Percentiles rank a stretch among this genome's conserved stretches.
These are phyloP conservation scores for Lentinula raphanica DNA, from an alignment of 768 basidiomycete genomes.

Conservation along the genomic window DNA sequence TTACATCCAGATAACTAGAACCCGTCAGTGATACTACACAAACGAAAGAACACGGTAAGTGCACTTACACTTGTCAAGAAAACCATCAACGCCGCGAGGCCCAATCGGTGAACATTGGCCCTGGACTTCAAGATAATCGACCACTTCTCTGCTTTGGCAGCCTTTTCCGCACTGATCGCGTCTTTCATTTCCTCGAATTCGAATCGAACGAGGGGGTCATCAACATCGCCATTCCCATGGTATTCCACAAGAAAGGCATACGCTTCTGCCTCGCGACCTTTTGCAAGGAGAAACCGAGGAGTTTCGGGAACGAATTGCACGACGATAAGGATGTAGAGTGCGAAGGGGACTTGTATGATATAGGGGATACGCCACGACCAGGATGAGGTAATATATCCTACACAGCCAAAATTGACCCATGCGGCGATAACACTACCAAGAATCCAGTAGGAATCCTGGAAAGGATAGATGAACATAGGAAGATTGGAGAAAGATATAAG, in stretches of 20 bases:
- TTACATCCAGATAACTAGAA: background rate
- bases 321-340: slow-evolving; percentile 24
- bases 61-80: background rate
- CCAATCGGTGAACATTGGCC: background rate
- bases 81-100: background rate
- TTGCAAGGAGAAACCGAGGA: slow-evolving; percentile 32
- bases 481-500: background rate
- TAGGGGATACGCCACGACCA: slow-evolving; percentile 45
- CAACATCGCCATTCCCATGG: slow-evolving; percentile 30
- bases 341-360: slow-evolving; percentile 26
- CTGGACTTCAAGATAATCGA: background rate
- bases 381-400: background rate
- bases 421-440: background rate
- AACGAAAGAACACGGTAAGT: background rate
- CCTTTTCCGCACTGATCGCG: background rate
- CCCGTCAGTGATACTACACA: background rate
- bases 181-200: background rate
- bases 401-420: background rate
- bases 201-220: background rate
- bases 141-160: background rate
- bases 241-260: slow-evolving; percentile 33
- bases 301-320: slow-evolving; percentile 38
- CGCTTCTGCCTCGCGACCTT: slow-evolving; percentile 29
- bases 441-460: background rate
- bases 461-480: background rate